phyloP scores from a whole-genome alignment of 2,329 filamentous ascomycete genomes.

The Graphiopsis chlorocephala region DNA sequence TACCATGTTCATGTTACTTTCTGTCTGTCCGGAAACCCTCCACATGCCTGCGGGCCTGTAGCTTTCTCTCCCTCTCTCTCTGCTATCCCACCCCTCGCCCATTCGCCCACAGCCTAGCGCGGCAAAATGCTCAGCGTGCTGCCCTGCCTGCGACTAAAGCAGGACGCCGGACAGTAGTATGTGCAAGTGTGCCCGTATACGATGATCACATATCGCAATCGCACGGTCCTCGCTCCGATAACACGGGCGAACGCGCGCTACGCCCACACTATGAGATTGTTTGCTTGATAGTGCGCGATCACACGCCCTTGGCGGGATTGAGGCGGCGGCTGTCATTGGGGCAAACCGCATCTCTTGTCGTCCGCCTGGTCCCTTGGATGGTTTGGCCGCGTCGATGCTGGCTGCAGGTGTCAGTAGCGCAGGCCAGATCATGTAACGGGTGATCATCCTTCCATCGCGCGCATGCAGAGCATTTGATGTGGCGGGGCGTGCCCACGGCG shows the following conservation, averaged over 20 bases:
- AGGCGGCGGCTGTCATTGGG: constrained; percentile 9
- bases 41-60: not conserved
- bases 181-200: not conserved
- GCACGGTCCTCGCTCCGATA: constrained; percentile 4
- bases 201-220: constrained; percentile 14
- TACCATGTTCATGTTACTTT: not conserved
- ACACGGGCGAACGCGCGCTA: not conserved
- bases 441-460: constrained; percentile 13
- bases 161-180: not conserved
- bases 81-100: not conserved
- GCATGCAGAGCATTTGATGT: not conserved
- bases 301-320: constrained; percentile 11
- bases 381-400: constrained; percentile 15
- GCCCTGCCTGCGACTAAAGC: constrained; percentile 3
- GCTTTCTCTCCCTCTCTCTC: not conserved
- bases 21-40: not conserved
- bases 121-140: constrained; percentile 1
- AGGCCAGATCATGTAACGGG: constrained; percentile 15
- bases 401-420: constrained; percentile 15
- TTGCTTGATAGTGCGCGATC: constrained; percentile 6
- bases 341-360: constrained; percentile 2
- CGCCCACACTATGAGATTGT: constrained; percentile 1
- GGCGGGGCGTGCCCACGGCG: not conserved
- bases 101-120: constrained; percentile 8
- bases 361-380: constrained; percentile 4